Base-by-base conservation (phyloP, 441 rosid species). In the Adansonia grandidieri region DNA sequence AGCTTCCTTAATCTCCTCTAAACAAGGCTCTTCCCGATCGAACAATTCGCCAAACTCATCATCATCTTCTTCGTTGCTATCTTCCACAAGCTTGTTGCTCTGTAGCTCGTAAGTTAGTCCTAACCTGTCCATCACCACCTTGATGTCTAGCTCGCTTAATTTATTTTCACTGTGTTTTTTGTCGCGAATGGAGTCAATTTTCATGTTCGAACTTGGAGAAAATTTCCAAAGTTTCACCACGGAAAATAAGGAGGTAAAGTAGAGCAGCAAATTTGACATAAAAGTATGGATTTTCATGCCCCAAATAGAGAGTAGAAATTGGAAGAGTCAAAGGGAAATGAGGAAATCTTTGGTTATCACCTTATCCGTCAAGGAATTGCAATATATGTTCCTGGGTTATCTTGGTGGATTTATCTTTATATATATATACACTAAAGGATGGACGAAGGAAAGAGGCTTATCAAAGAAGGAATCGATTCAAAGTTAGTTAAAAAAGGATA, bases 1-100 rank as follows among this genome's bases (percentile, higher is more conserved):
- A 11, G 87, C 86, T 69, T 85, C 83, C 75, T 75, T 85, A 62
- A 82, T 14, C 47, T 88, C 91, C 64, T 78, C 87, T 80, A 80
- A 58, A 76, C 84, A 81, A 0, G 86, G 86, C 78, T 78, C 86
- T 51, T 82, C 74, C 58, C 80, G 74, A 6, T 82, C 87, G 51
- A 87, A 84, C 77, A 81, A 3, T 62, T 69, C 32, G 7, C 63
- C 45, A 2, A 87, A 0, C 61, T 83, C 84, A 48, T 67, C 50
- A 48, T 62, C 56, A 4, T n/a, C 81, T 10, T 17, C 56, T 7
- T 24, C 28, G 28, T 67, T 32, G 13, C 61, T 28, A 14, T 64
- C 76, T 17, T 53, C 56, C 28, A n/a, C 47, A 22, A 32, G 11
- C 44, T 71, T 1, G 37, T 28, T 13, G 44, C 66, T 32, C 32